Base-by-base conservation (phyloP, 768 basidiomycete genomes). In the Suillus subalutaceus region DNA sequence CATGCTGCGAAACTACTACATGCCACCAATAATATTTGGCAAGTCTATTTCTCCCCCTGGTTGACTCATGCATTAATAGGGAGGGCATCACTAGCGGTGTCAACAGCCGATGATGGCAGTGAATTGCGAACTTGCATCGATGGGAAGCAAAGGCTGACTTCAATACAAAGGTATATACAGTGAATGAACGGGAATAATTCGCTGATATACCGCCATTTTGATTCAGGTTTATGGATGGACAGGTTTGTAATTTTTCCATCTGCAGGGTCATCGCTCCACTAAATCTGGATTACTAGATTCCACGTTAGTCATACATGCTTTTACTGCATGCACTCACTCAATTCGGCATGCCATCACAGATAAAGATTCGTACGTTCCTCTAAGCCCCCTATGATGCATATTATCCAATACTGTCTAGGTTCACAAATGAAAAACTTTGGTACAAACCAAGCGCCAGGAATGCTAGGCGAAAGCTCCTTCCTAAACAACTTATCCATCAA, bases 131-230 rank as follows among this genome's bases (percentile, higher is more conserved):
- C 81, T 0, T 90, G 89, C 66, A 89, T 90, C 16, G 90, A 91
- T 67, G 90, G 90, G n/a, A 91, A 91, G 72, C 90, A 91, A 68
- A 81, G 90, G 40, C 72, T 91, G 66, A 90, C 90, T 0, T 90
- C 90, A 0, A 85, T 91, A 35, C 80, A 82, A 67, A 81, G 83
- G 89, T 90, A 69, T 63, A 66, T 53, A 41, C 50, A 48, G 20
- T 61, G 4, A 6, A 38, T 52, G 5, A 1, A 23, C 32, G 18
- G 37, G 23, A 12, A 9, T 64, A 30, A 53, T 20, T 55, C 12
- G 10, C 5, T 57, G n/a, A 26, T 12, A 30, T 30, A 32, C 18
- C 6, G 4, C 30, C 30, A 60, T 30, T 16, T 56, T 30, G 20
- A 41, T 48, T 12, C 65, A 89, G 88, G 67, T 89, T 88, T 68